Base-by-base conservation (phyloP, 495 filamentous ascomycete genomes). In the Penicillium daleae region DNA sequence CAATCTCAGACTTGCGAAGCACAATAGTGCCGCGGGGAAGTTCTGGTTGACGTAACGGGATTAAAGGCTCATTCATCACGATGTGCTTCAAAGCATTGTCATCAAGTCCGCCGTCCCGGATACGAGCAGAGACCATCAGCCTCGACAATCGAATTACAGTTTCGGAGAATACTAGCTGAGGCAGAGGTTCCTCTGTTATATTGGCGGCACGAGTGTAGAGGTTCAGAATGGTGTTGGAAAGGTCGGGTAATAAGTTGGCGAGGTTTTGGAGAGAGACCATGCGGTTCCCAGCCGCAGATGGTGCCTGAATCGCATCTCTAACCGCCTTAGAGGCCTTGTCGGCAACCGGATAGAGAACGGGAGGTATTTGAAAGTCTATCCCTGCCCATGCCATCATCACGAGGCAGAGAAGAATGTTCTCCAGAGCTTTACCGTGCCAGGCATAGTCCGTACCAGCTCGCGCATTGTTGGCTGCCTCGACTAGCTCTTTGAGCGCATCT, bases 361-460 rank as follows among this genome's bases (percentile, higher is more conserved):
- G 76, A 39, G 88, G 88, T 49, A 90, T 86, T 84, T 91, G 87
- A 74, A 97, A 99, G 72, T 96, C 91, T 71, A 93, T 82, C 15
- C 89, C 90, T 50, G 88, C 83, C 90, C 92, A 96, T 56, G 88
- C 90, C 52, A 96, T 85, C 78, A 98, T 86, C 31, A 98, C 66
- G 61, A 97, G 82, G 71, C 87, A 89, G 50, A 97, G 84, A 15
- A 93, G 76, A 64, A 95, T 90, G 10, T 91, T 88, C 69, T 98
- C 95, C 32, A 98, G 82, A 4, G 91, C 93, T 76, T 98, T 99
- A 13, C 90, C 95, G 80, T 98, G 92, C 95, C 95, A 99, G 8
- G 97, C 72, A 79, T 97, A 91, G 74, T 98, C 95, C 71, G 90
- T 93, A 65, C 88, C 86, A 35, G 86, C 87, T 71, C 90, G 90